Percentiles rank a stretch among this genome's conserved stretches.
phyloP scores from a whole-genome alignment of 1,284 basidiomycete genomes.

The Cystobasidium slooffiae region DNA sequence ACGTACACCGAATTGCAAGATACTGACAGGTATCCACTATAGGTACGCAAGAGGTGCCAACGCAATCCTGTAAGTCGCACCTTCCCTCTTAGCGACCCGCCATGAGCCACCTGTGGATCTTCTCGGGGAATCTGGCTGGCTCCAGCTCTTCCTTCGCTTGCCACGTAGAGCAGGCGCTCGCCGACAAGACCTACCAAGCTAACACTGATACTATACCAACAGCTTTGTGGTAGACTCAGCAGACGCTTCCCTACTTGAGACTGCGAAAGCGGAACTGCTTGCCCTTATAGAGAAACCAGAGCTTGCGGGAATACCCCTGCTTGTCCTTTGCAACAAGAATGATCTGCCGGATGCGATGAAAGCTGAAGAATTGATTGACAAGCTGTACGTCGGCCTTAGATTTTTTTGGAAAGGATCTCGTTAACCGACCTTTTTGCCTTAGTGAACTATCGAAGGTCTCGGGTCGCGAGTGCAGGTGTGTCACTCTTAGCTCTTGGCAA shows the following conservation, averaged over 20 bases:
- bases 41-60: constrained; percentile 88
- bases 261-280: constrained; percentile 86
- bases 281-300: constrained; percentile 75
- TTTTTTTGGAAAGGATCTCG: constrained; percentile 43
- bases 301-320: constrained; percentile 77
- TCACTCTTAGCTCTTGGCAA: not conserved
- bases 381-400: constrained; percentile 65
- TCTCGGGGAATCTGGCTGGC: no score
- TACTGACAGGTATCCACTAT: no score
- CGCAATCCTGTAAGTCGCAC: constrained; percentile 78
- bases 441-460: constrained; percentile 80
- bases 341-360: constrained; percentile 78
- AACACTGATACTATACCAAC: constrained; percentile 45
- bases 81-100: constrained; percentile 24
- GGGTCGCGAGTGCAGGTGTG: constrained; percentile 60
- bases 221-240: constrained; percentile 91
- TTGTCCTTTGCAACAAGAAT: constrained; percentile 97
- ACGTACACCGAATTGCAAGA: no score
- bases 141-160: no score
- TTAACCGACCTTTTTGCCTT: constrained; percentile 22
- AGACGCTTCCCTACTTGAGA: constrained; percentile 80
- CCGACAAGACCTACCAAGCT: constrained; percentile 45
- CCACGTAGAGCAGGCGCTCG: not conserved
- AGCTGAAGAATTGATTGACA: constrained; percentile 83
- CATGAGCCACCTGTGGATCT: no score